These are phyloP conservation scores for Fusarium veterinarium DNA, from an alignment of 2,329 filamentous ascomycete genomes.

Conservation along the genomic window DNA sequence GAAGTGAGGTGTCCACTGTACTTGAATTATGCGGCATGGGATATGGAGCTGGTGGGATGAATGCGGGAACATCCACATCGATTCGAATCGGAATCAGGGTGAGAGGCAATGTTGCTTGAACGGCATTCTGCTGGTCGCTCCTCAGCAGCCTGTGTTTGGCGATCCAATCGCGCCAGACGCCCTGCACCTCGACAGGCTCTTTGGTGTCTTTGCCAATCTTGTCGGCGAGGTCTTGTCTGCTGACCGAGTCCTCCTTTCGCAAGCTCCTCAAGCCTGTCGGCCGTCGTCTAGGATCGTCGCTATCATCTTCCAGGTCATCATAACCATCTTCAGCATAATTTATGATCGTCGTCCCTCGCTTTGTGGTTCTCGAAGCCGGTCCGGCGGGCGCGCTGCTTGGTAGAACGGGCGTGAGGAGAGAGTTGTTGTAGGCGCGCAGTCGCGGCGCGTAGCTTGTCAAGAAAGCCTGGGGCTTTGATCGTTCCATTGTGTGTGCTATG, in stretches of 20 bases:
- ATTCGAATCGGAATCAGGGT: constrained; percentile 96
- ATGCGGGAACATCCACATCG: constrained; percentile 89
- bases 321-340: constrained; percentile 98
- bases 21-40: constrained; percentile 69
- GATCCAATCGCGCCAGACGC: constrained; percentile 97
- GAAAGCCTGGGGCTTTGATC: constrained; percentile 80
- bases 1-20: constrained; percentile 75
- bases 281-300: constrained; percentile 79
- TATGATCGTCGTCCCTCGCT: constrained; percentile 94
- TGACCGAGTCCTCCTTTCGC: constrained; percentile 77
- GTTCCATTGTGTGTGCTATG: constrained; percentile 58
- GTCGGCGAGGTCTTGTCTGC: constrained; percentile 73
- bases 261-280: constrained; percentile 87
- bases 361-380: constrained; percentile 84
- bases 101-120: constrained; percentile 81
- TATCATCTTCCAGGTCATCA: constrained; percentile 80
- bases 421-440: constrained; percentile 90
- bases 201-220: constrained; percentile 86
- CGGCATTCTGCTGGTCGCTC: constrained; percentile 70
- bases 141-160: constrained; percentile 71
- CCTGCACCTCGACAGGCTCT: constrained; percentile 84
- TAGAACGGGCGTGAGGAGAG: constrained; percentile 86
- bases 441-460: constrained; percentile 92
- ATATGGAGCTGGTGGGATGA: constrained; percentile 73
- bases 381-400: constrained; percentile 75